Evolutionary conservation across 352 stramenopile genomes (phyloP).

Genomic region (Phytophthora fragariae): DNA sequence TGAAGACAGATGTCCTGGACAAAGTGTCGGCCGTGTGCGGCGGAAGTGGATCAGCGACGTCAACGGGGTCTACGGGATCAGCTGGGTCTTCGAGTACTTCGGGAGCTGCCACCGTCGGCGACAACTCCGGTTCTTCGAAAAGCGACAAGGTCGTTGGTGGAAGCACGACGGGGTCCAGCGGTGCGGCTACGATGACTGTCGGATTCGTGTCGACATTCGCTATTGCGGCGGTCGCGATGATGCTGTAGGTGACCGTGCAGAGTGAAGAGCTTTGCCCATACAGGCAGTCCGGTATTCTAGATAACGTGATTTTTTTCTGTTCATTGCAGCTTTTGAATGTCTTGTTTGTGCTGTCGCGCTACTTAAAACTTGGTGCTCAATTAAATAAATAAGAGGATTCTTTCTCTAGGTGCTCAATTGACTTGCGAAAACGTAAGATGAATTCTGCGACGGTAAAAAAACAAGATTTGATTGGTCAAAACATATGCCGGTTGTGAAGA

Average conservation of each 20-base stretch:
- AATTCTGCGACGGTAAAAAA: no score
- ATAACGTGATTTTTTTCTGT: no score
- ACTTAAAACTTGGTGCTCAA: no score
- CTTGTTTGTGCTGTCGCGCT: no score
- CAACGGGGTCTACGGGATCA: conserved; percentile 13
- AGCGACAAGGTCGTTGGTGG: conserved; percentile 16
- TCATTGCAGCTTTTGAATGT: no score
- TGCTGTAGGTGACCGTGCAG: conserved; percentile 12
- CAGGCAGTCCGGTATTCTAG: no score
- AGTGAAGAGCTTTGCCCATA: not conserved
- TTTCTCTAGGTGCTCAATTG: no score
- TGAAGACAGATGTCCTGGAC: conserved; percentile 30
- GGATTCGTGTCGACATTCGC: not conserved
- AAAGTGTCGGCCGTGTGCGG: conserved; percentile 6
- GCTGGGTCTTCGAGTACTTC: not conserved
- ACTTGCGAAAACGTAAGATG: no score
- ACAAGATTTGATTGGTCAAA: no score
- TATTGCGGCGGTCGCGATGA: conserved; percentile 1
- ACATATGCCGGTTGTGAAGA: no score
- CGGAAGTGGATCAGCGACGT: conserved; percentile 20
- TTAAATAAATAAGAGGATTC: no score
- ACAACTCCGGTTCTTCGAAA: conserved; percentile 25
- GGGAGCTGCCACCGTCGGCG: conserved; percentile 20
- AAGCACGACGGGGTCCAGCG: conserved; percentile 10
- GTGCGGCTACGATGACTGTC: conserved; percentile 12